Evolutionary conservation across 495 filamentous ascomycete genomes (phyloP).

Genomic region (Penicillium herquei): DNA sequence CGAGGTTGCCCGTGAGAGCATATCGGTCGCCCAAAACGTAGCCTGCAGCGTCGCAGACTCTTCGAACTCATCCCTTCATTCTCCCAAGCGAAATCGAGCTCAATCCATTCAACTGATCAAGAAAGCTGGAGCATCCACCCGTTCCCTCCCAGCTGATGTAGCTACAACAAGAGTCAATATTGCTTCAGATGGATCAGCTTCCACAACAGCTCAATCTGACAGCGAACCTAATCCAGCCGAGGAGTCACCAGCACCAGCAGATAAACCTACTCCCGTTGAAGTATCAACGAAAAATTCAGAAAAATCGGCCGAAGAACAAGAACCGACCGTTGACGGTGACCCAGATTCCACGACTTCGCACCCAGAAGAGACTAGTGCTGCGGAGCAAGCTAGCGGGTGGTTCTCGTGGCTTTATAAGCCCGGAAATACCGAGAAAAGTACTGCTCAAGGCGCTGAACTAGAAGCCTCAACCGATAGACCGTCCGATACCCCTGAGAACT

Average conservation of each 20-base stretch:
- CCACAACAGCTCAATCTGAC: slow-evolving; percentile 30
- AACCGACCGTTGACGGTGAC: slow-evolving; percentile 8
- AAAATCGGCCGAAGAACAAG: slow-evolving; percentile 19
- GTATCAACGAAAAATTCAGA: slow-evolving; percentile 14
- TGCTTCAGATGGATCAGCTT: slow-evolving; percentile 45
- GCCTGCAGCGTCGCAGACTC: slow-evolving; percentile 38
- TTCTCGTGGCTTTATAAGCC: slow-evolving; percentile 55
- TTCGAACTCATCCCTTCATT: slow-evolving; percentile 31
- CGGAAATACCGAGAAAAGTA: slow-evolving; percentile 10
- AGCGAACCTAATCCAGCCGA: slow-evolving; percentile 18
- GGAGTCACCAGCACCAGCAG: slow-evolving; percentile 17
- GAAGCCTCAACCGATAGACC: slow-evolving; percentile 21
- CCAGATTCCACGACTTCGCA: slow-evolving; percentile 7
- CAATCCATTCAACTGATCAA: slow-evolving; percentile 44
- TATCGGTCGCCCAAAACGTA: slow-evolving; percentile 56
- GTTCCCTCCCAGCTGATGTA: slow-evolving; percentile 47
- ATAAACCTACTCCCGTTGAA: slow-evolving; percentile 24
- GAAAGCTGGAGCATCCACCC: slow-evolving; percentile 37
- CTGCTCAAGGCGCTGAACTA: slow-evolving; percentile 1
- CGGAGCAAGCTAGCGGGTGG: slow-evolving; percentile 51
- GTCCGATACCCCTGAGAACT: slow-evolving; percentile 16
- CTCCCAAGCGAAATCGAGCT: slow-evolving; percentile 24
- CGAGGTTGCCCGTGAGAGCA: slow-evolving; percentile 74
- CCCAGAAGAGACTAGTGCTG: slow-evolving; percentile 11
- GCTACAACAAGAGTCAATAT: slow-evolving; percentile 52